Conservation (phyloP, 2,329 filamentous ascomycete species). For the Aspergillus carbonarius region DNA sequence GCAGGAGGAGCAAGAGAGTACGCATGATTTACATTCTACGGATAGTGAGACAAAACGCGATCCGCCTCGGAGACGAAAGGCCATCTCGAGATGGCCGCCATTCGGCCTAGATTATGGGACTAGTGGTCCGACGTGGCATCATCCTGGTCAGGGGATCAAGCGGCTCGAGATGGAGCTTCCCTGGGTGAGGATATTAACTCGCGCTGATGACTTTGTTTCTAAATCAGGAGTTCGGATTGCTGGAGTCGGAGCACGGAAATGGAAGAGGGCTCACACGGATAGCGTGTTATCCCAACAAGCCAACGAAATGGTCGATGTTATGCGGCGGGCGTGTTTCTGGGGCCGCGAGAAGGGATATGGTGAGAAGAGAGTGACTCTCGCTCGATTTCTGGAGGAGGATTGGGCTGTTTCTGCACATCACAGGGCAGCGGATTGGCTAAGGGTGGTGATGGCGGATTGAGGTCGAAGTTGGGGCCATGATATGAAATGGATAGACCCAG, state of each 20-base stretch:
- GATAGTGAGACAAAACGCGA: neutral
- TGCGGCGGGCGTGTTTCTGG: slow-evolving; percentile 47
- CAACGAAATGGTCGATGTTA: slow-evolving; percentile 41
- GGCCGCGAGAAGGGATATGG: slow-evolving; percentile 41
- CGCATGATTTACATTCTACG: neutral
- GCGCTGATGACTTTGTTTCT: neutral
- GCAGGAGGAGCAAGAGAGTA: neutral
- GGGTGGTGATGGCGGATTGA: too few relatives aligned
- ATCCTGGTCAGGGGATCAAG: slow-evolving; percentile 17
- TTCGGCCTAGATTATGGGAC: slow-evolving; percentile 37
- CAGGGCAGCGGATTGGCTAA: too few relatives aligned
- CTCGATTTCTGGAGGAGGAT: too few relatives aligned
- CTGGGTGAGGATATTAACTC: slow-evolving; percentile 30
- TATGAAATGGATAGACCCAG: too few relatives aligned
- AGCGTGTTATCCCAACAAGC: slow-evolving; percentile 40
- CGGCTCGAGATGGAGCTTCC: slow-evolving; percentile 34
- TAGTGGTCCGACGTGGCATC: slow-evolving; percentile 19
- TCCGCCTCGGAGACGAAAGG: slow-evolving; percentile 34
- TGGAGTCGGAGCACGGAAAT: neutral
- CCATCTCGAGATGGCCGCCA: slow-evolving; percentile 41
- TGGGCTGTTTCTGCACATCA: too few relatives aligned
- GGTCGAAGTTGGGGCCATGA: too few relatives aligned
- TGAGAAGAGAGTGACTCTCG: slow-evolving; percentile 35
- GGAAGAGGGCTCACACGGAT: neutral
- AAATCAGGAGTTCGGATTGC: too few relatives aligned